Conservation (phyloP, 192 early-diverging fungal genomes). For the Paraglomus brasilianum region DNA sequence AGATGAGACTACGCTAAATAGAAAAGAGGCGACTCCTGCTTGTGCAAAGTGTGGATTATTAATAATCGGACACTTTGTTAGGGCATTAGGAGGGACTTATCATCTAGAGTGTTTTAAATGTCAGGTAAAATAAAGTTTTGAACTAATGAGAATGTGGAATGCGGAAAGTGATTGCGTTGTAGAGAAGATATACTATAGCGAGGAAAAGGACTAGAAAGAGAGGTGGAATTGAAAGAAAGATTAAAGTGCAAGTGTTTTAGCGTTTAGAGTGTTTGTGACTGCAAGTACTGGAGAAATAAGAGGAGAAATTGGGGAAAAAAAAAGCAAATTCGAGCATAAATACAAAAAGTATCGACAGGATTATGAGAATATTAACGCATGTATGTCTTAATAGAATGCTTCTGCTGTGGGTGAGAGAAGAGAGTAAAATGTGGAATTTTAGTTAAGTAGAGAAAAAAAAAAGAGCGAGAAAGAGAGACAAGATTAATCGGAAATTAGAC, state of each 20-base stretch:
- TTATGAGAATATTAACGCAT: too few relatives aligned
- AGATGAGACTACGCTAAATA: too few relatives aligned
- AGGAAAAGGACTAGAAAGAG: constrained; percentile 5
- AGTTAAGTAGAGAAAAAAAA: too few relatives aligned
- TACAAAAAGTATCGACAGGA: too few relatives aligned
- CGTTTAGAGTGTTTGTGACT: not conserved
- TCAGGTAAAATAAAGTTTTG: constrained; percentile 60
- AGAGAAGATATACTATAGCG: not conserved
- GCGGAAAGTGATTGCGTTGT: not conserved
- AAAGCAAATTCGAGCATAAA: too few relatives aligned
- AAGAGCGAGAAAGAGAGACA: too few relatives aligned
- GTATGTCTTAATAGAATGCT: too few relatives aligned
- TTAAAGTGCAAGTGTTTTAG: not conserved
- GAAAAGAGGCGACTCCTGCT: not conserved
- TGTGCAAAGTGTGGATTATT: constrained; percentile 69
- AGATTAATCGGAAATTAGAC: too few relatives aligned
- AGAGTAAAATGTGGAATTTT: too few relatives aligned
- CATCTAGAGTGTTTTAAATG: constrained; percentile 97
- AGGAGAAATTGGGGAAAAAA: too few relatives aligned
- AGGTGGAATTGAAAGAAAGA: constrained; percentile 7
- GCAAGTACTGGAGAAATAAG: too few relatives aligned
- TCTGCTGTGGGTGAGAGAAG: too few relatives aligned
- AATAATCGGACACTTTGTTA: constrained; percentile 88
- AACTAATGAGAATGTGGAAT: constrained; percentile 16
- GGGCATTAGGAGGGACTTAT: constrained; percentile 78